Evolutionary conservation across 2,329 filamentous ascomycete species (phyloP).

Genomic region (Biscogniauxia mediterranea): DNA sequence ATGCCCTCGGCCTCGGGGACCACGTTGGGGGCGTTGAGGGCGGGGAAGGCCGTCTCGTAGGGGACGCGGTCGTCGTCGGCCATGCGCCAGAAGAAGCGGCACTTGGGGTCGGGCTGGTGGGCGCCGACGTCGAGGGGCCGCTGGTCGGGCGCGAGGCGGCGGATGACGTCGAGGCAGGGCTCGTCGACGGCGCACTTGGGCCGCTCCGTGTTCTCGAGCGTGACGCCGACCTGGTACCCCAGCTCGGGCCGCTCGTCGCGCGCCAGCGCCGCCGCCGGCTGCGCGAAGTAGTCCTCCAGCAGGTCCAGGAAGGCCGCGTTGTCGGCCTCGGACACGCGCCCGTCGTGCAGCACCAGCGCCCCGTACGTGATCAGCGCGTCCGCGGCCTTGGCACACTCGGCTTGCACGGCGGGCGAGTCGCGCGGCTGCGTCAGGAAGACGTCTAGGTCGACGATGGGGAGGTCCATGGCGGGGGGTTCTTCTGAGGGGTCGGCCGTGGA

Average conservation of each 20-base stretch:
- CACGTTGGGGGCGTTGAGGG: conserved; percentile 54
- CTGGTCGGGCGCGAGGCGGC: conserved; percentile 52
- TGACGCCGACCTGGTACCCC: conserved; percentile 61
- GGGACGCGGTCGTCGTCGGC: conserved; percentile 45
- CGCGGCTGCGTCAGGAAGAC: conserved; percentile 47
- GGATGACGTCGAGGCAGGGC: conserved; percentile 57
- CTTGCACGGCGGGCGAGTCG: conserved; percentile 43
- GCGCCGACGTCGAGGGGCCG: conserved; percentile 56
- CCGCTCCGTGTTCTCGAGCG: conserved; percentile 62
- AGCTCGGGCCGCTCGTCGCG: conserved; percentile 57
- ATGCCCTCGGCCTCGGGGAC: conserved; percentile 50
- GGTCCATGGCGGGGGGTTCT: conserved; percentile 46
- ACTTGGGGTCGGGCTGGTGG: conserved; percentile 59
- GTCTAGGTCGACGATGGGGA: conserved; percentile 60
- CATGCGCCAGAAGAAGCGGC: conserved; percentile 64
- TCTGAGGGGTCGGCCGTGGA: no score
- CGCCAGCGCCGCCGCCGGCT: conserved; percentile 46
- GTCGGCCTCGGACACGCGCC: conserved; percentile 53
- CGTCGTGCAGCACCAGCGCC: conserved; percentile 59
- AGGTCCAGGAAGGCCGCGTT: conserved; percentile 59
- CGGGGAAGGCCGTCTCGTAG: conserved; percentile 54
- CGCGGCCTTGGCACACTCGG: conserved; percentile 54
- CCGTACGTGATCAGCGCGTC: conserved; percentile 58
- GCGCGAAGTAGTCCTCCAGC: conserved; percentile 64
- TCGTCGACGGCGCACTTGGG: conserved; percentile 63